Conservation (phyloP, 257 asterid species). For the Oldenlandia corymbosa region DNA sequence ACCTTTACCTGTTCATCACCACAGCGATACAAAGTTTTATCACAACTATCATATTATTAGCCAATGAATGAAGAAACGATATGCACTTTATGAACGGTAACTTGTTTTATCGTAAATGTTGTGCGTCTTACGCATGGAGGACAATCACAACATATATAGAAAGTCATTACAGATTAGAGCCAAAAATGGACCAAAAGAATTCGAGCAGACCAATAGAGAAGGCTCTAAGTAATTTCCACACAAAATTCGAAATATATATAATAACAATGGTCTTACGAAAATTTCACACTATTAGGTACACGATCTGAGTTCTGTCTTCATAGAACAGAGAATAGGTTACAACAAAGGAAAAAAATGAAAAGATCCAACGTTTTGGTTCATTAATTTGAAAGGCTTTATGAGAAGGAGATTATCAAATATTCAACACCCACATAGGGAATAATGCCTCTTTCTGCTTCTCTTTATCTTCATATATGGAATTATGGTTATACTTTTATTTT, state of each 20-base stretch:
- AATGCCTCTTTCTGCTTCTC: not conserved
- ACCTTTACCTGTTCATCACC: no score
- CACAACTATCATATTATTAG: no score
- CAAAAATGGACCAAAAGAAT: no score
- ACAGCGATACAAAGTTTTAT: no score
- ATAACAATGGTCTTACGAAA: constrained; percentile 2
- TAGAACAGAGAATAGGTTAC: not conserved
- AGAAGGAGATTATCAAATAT: not conserved
- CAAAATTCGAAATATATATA: not conserved
- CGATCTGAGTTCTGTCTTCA: constrained; percentile 20
- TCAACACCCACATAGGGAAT: not conserved
- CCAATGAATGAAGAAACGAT: no score
- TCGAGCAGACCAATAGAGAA: not conserved
- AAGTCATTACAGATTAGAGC: no score
- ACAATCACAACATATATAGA: no score
- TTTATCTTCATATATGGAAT: constrained; percentile 1
- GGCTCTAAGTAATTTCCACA: not conserved
- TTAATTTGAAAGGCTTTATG: not conserved
- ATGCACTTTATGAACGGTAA: no score
- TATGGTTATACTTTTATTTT: not conserved
- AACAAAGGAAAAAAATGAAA: not conserved
- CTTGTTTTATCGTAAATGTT: no score
- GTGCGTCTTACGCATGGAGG: no score
- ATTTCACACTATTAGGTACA: constrained; percentile 11
- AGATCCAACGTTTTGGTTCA: not conserved